Conservation (phyloP, 164 flowering plant genomes). For the Vitis cinerea region DNA sequence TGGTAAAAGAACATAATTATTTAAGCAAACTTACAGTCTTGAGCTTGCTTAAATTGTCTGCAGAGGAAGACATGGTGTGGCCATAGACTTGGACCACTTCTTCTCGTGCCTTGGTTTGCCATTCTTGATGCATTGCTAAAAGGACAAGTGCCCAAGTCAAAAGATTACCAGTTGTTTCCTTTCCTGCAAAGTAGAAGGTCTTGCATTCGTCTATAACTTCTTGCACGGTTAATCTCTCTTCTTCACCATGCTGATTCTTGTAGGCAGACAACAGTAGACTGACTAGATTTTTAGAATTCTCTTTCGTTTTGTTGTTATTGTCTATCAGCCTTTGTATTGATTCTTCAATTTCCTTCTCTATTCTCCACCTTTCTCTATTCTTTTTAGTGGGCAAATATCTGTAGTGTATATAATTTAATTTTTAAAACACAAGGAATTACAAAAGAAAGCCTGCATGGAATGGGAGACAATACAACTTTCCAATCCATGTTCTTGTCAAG, state of each 20-base stretch:
- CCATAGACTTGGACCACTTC: constrained; percentile 32
- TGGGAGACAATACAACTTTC: too few species aligned
- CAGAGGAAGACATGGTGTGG: background rate
- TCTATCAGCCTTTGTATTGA: constrained; percentile 36
- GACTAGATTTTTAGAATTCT: constrained; percentile 38
- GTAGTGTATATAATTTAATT: background rate
- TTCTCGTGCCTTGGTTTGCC: constrained; percentile 47
- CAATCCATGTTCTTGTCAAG: too few species aligned
- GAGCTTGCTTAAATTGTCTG: too few species aligned
- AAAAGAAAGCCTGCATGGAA: background rate
- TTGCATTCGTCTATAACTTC: constrained; percentile 76
- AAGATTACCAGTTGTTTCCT: constrained; percentile 65
- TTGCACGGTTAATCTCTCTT: constrained; percentile 42
- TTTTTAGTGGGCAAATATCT: constrained; percentile 67
- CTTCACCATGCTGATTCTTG: constrained; percentile 28
- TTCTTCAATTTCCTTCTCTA: constrained; percentile 53
- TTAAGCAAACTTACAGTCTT: too few species aligned
- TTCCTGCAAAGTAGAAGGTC: constrained; percentile 76
- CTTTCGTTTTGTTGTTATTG: constrained; percentile 20
- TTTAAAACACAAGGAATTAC: background rate
- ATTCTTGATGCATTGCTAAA: constrained; percentile 40
- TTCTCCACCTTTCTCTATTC: constrained; percentile 52
- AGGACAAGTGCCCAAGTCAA: constrained; percentile 29
- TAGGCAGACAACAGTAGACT: constrained; percentile 31
- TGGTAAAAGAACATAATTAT: too few species aligned